Evolutionary conservation across 768 basidiomycete species (phyloP).

Genomic region (Russula sp.): DNA sequence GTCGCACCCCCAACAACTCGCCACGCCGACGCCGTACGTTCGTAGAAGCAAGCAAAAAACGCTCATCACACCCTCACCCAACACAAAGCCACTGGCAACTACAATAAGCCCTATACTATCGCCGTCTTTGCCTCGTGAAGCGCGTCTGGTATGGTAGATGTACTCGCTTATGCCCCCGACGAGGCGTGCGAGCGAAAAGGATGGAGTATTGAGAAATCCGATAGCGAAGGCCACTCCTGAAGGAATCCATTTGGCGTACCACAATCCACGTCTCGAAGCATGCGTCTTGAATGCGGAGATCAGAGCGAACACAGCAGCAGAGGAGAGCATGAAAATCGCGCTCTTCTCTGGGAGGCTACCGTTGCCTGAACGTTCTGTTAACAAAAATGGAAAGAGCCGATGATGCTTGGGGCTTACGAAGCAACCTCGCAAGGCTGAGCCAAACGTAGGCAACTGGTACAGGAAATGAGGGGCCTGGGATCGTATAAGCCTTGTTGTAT

Average conservation of each 20-base stretch:
- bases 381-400: constrained; percentile 1
- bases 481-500: constrained; percentile 82
- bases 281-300: constrained; percentile 67
- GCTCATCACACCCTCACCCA: constrained; percentile 91
- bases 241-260: constrained; percentile 76
- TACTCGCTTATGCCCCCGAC: constrained; percentile 84
- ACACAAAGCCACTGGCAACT: constrained; percentile 90
- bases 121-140: constrained; percentile 47
- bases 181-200: constrained; percentile 88
- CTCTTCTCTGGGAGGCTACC: constrained; percentile 79
- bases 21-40: constrained; percentile 68
- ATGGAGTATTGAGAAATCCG: constrained; percentile 93
- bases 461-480: constrained; percentile 93
- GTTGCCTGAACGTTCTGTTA: constrained; percentile 53
- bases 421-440: constrained; percentile 71
- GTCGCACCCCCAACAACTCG: constrained; percentile 85
- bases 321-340: constrained; percentile 72
- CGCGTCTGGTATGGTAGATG: constrained; percentile 51
- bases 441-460: constrained; percentile 96
- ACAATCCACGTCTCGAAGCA: constrained; percentile 46
- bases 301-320: constrained; percentile 66
- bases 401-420: constrained; percentile 50
- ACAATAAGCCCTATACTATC: constrained; percentile 80
- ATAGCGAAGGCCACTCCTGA: constrained; percentile 95
- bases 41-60: constrained; percentile 72